Evolutionary conservation across 2,329 filamentous ascomycete species (phyloP).

Genomic region (Zelopaecilomyces penicillatus): DNA sequence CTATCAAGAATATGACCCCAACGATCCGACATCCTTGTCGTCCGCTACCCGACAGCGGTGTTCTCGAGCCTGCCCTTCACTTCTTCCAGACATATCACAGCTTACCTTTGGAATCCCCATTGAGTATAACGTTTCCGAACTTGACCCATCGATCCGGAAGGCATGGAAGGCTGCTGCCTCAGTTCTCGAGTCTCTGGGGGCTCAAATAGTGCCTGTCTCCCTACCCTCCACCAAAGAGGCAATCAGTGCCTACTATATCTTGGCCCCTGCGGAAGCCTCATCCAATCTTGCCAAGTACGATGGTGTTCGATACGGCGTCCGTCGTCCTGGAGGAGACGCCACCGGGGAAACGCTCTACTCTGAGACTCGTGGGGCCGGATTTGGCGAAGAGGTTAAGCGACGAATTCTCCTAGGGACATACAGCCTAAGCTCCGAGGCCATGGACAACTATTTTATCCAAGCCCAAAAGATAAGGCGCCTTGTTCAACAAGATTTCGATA

Average conservation of each 20-base stretch:
- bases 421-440: slow-evolving; percentile 78
- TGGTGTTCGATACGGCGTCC: slow-evolving; percentile 80
- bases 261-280: slow-evolving; percentile 89
- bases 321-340: slow-evolving; percentile 43
- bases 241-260: slow-evolving; percentile 87
- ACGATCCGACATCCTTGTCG: slow-evolving; percentile 68
- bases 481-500: slow-evolving; percentile 80
- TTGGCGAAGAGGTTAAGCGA: slow-evolving; percentile 78
- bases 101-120: slow-evolving; percentile 49
- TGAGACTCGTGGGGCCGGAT: slow-evolving; percentile 60
- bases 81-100: slow-evolving; percentile 18
- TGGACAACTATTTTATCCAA: slow-evolving; percentile 94
- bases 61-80: slow-evolving; percentile 18
- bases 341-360: slow-evolving; percentile 64
- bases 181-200: slow-evolving; percentile 54
- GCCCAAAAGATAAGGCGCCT: slow-evolving; percentile 80
- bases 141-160: slow-evolving; percentile 58
- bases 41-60: slow-evolving; percentile 44
- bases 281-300: slow-evolving; percentile 97
- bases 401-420: slow-evolving; percentile 87
- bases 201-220: slow-evolving; percentile 65
- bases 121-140: slow-evolving; percentile 84
- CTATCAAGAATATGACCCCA: slow-evolving; percentile 50
- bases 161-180: slow-evolving; percentile 60
- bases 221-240: slow-evolving; percentile 79